These are phyloP conservation scores for Plenodomus lindquistii DNA, from an alignment of 2,329 filamentous ascomycete species.

Conservation along the genomic window DNA sequence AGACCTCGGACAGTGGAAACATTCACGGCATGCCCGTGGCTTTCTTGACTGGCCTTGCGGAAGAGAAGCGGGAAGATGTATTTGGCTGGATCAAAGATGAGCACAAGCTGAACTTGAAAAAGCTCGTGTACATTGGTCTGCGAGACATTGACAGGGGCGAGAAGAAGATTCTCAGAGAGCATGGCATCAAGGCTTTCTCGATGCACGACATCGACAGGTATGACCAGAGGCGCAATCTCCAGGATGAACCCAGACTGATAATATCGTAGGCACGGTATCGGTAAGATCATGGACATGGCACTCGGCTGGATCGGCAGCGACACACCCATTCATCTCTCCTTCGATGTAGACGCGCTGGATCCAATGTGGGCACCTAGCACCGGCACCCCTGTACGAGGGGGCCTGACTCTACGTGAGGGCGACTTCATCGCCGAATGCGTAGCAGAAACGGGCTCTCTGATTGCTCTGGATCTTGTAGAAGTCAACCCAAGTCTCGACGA, in stretches of 20 bases:
- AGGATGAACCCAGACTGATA: neutral
- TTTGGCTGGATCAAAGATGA: conserved; percentile 89
- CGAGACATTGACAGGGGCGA: conserved; percentile 91
- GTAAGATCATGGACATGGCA: conserved; percentile 97
- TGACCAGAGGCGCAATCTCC: conserved; percentile 20
- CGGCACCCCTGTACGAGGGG: conserved; percentile 90
- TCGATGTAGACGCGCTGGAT: conserved; percentile 95
- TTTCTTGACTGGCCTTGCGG: conserved; percentile 84
- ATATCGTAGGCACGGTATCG: conserved; percentile 76
- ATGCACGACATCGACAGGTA: conserved; percentile 98
- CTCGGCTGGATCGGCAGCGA: conserved; percentile 91
- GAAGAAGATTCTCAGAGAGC: conserved; percentile 86
- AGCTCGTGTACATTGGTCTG: conserved; percentile 95
- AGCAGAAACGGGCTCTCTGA: conserved; percentile 58
- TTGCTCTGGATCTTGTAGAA: conserved; percentile 62
- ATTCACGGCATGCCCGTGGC: conserved; percentile 98
- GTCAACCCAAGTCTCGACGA: conserved; percentile 55
- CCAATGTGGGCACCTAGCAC: conserved; percentile 96
- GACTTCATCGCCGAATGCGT: conserved; percentile 88
- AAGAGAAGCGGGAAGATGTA: conserved; percentile 72
- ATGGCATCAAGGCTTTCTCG: conserved; percentile 93
- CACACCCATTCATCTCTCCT: conserved; percentile 94
- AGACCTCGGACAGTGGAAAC: conserved; percentile 87
- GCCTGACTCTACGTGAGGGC: conserved; percentile 89
- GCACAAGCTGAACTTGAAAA: conserved; percentile 71